Conservation (phyloP, 257 asterid genomes). For the Perilla frutescens region DNA sequence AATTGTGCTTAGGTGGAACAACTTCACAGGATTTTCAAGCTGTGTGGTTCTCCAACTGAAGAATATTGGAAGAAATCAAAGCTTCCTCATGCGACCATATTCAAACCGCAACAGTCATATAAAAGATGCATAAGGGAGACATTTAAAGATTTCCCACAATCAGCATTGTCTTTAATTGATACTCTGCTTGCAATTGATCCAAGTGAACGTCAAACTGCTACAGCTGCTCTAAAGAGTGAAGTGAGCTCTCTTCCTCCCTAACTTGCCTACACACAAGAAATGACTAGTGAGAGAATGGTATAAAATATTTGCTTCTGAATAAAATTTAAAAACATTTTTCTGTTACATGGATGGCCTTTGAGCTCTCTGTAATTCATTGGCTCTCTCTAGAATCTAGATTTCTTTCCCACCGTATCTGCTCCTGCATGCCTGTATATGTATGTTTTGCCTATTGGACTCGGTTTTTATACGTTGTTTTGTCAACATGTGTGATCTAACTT, state of each 20-base stretch:
- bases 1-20: conserved; percentile 72
- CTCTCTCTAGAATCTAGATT: too few species aligned
- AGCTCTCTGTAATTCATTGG: too few species aligned
- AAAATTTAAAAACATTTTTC: not conserved
- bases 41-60: conserved; percentile 86
- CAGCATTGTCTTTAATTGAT: conserved; percentile 75
- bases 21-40: conserved; percentile 89
- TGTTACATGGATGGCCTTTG: not conserved
- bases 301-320: not conserved
- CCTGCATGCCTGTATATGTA: not conserved
- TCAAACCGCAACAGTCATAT: conserved; percentile 85
- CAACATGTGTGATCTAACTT: conserved; percentile 12
- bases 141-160: conserved; percentile 77
- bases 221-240: conserved; percentile 71
- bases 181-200: conserved; percentile 87
- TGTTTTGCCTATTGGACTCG: not conserved
- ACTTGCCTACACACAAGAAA: conserved; percentile 1
- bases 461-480: not conserved
- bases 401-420: not conserved
- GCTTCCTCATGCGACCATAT: conserved; percentile 86
- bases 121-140: conserved; percentile 76
- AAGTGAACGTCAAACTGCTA: conserved; percentile 76
- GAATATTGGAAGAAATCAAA: conserved; percentile 86
- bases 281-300: not conserved
- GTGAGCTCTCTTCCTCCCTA: conserved; percentile 54